These are phyloP conservation scores for Rubia occidens DNA, from an alignment of 305 asterid species.

Conservation along the genomic window DNA sequence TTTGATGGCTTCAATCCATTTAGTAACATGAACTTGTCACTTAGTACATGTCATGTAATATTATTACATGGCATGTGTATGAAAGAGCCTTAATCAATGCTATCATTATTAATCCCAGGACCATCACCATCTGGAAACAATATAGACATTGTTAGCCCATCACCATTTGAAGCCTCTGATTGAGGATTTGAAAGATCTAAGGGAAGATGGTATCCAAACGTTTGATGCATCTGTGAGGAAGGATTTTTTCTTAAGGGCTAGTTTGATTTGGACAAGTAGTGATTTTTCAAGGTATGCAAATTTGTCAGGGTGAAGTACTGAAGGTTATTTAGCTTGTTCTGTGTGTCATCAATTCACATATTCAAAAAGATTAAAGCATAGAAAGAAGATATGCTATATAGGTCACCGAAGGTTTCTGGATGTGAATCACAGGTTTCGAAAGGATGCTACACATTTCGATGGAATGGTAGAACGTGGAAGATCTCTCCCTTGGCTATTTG, in stretches of 20 bases:
- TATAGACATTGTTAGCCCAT: too few relatives aligned
- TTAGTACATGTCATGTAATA: slow-evolving; percentile 10
- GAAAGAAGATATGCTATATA: background rate
- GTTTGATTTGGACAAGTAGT: background rate
- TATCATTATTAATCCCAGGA: background rate
- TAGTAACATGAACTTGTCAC: slow-evolving; percentile 6
- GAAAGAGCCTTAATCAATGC: background rate
- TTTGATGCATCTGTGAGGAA: background rate
- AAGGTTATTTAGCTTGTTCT: background rate
- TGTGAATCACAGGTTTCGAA: background rate
- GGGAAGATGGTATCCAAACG: background rate
- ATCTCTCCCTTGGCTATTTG: background rate
- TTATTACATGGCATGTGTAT: slow-evolving; percentile 17
- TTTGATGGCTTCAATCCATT: slow-evolving; percentile 23
- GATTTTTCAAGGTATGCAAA: background rate
- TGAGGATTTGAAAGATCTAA: too few relatives aligned
- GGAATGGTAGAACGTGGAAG: background rate
- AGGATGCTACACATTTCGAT: background rate
- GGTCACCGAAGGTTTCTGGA: background rate
- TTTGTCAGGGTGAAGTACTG: background rate
- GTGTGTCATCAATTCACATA: background rate
- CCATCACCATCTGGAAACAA: too few relatives aligned
- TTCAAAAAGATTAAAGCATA: background rate
- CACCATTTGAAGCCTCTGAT: too few relatives aligned
- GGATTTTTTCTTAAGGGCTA: background rate